Conservation (phyloP, 768 basidiomycete species). For the Kwoniella dejecticola region DNA sequence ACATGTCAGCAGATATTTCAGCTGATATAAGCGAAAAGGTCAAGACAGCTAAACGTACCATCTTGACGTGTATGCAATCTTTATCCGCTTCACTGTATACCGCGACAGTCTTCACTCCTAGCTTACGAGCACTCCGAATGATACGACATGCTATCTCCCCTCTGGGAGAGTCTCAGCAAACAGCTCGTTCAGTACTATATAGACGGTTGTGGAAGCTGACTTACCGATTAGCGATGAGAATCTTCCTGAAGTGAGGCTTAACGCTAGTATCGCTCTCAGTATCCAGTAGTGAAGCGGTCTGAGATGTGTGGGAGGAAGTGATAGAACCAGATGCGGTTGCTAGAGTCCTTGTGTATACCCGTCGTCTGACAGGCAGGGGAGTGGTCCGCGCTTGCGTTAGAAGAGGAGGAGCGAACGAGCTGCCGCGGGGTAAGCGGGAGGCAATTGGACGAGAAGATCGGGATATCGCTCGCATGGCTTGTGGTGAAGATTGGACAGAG, state of each 20-base stretch:
- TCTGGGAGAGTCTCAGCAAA: conserved; percentile 57
- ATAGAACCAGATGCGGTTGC: too few relatives aligned
- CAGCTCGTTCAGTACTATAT: too few relatives aligned
- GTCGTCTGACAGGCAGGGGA: background rate
- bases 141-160: conserved; percentile 96
- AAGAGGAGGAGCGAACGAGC: background rate
- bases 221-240: conserved; percentile 85
- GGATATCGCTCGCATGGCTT: background rate
- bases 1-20: too few relatives aligned
- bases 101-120: conserved; percentile 88
- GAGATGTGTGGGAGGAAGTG: too few relatives aligned
- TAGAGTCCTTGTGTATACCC: too few relatives aligned
- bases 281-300: too few relatives aligned
- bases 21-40: background rate
- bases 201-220: too few relatives aligned
- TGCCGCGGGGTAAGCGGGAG: background rate
- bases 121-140: conserved; percentile 80
- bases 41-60: conserved; percentile 59
- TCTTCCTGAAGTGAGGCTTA: conserved; percentile 61
- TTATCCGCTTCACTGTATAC: conserved; percentile 87
- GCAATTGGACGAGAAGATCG: background rate
- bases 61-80: conserved; percentile 75
- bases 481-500: too few relatives aligned
- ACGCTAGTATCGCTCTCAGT: background rate
- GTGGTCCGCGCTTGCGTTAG: too few relatives aligned